Evolutionary conservation across 306 rosid genomes (phyloP).

Genomic region (Datisca glomerata): DNA sequence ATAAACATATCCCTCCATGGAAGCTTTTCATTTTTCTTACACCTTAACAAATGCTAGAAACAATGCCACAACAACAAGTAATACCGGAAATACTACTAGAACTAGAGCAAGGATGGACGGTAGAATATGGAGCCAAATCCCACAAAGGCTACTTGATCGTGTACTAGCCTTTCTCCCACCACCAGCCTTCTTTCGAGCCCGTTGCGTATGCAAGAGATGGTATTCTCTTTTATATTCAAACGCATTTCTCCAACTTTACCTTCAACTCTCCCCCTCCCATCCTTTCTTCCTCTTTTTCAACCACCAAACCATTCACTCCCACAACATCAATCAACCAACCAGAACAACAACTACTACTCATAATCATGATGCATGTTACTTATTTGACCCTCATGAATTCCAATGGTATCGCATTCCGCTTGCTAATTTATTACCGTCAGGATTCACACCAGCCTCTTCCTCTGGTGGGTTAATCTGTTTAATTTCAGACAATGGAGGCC

Average conservation of each 20-base stretch:
- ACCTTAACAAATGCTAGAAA: too few species aligned
- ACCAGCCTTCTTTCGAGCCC: conserved; percentile 75
- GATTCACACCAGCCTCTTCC: conserved; percentile 67
- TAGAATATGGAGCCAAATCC: conserved; percentile 87
- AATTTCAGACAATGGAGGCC: conserved; percentile 69
- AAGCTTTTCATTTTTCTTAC: conserved; percentile 55
- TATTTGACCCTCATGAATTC: conserved; percentile 67
- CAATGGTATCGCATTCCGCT: conserved; percentile 64
- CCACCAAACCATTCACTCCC: conserved; percentile 34
- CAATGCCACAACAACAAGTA: too few species aligned
- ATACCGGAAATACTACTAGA: conserved; percentile 6
- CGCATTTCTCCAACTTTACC: conserved; percentile 58
- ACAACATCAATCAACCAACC: too few species aligned
- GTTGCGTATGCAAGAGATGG: conserved; percentile 87
- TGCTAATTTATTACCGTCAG: conserved; percentile 46
- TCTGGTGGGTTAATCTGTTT: conserved; percentile 73
- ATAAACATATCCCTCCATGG: conserved; percentile 26
- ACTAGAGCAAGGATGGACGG: conserved; percentile 55
- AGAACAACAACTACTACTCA: conserved; percentile 16
- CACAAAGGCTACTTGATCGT: conserved; percentile 60
- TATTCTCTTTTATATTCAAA: conserved; percentile 58
- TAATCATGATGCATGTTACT: too few species aligned
- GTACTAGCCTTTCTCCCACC: conserved; percentile 74
- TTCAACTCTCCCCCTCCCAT: conserved; percentile 43
- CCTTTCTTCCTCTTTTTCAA: conserved; percentile 89